These are phyloP conservation scores for Sesbania bispinosa DNA, from an alignment of 306 rosid species.

Conservation along the genomic window DNA sequence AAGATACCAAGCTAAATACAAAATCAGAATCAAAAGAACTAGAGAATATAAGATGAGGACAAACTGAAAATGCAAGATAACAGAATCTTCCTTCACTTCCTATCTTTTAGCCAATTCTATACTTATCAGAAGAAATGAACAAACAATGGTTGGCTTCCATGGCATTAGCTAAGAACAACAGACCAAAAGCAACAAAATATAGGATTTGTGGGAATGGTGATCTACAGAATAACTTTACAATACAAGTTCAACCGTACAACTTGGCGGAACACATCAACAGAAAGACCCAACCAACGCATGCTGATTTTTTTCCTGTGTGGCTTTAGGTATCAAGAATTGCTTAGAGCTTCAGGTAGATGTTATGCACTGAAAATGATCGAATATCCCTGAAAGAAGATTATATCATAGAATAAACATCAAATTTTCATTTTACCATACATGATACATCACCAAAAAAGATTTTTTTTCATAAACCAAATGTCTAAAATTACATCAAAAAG, in stretches of 20 bases:
- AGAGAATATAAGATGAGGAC: too few species aligned
- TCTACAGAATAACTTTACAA: conserved; percentile 68
- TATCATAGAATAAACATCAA: neutral
- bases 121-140: conserved; percentile 47
- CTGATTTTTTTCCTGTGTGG: conserved; percentile 24
- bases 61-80: conserved; percentile 1
- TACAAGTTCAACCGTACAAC: conserved; percentile 55
- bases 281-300: conserved; percentile 67
- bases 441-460: neutral
- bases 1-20: conserved; percentile 15
- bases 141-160: conserved; percentile 51
- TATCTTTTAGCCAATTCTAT: conserved; percentile 52
- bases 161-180: conserved; percentile 21
- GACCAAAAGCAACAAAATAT: neutral
- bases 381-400: conserved; percentile 40
- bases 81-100: neutral
- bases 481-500: neutral
- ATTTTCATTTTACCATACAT: neutral
- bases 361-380: neutral
- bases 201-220: conserved; percentile 4
- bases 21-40: neutral
- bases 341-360: conserved; percentile 10
- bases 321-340: conserved; percentile 26
- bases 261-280: conserved; percentile 54
- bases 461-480: neutral